These are phyloP conservation scores for Quercus alba DNA, from an alignment of 306 rosid genomes.

Conservation along the genomic window DNA sequence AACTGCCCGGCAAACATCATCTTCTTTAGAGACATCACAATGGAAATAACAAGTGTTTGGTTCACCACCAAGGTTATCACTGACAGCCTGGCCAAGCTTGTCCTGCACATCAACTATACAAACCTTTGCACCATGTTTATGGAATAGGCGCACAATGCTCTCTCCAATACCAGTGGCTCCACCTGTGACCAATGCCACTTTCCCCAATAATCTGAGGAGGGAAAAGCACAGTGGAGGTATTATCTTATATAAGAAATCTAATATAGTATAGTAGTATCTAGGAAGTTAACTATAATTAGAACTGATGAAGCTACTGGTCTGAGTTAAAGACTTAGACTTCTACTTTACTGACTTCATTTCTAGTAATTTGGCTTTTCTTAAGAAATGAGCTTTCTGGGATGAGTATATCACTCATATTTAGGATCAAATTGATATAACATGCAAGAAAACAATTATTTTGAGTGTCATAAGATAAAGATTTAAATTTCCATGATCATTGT, in stretches of 20 bases:
- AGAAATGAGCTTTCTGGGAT: not conserved
- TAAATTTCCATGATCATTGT: not conserved
- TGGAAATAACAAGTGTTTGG: slow-evolving; percentile 37
- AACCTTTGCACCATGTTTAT: slow-evolving; percentile 73
- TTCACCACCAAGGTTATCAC: slow-evolving; percentile 42
- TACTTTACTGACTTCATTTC: not conserved
- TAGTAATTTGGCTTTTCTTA: not conserved
- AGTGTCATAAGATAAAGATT: not conserved
- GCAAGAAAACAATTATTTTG: not conserved
- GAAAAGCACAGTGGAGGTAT: not conserved
- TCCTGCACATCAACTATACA: slow-evolving; percentile 79
- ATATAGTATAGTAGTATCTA: not conserved
- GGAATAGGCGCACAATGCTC: slow-evolving; percentile 69
- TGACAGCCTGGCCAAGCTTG: slow-evolving; percentile 51
- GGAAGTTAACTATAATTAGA: not conserved
- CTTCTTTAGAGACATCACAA: slow-evolving; percentile 68
- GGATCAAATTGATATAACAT: not conserved
- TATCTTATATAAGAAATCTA: not conserved
- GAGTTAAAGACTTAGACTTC: not conserved
- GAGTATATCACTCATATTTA: not conserved
- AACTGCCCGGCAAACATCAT: slow-evolving; percentile 54
- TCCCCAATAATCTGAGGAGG: slow-evolving; percentile 57
- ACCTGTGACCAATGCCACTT: slow-evolving; percentile 88
- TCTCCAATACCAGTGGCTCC: slow-evolving; percentile 94
- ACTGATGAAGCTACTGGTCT: not conserved